Evolutionary conservation across 768 basidiomycete species (phyloP).

Genomic region (Lactifluus subvellereus): DNA sequence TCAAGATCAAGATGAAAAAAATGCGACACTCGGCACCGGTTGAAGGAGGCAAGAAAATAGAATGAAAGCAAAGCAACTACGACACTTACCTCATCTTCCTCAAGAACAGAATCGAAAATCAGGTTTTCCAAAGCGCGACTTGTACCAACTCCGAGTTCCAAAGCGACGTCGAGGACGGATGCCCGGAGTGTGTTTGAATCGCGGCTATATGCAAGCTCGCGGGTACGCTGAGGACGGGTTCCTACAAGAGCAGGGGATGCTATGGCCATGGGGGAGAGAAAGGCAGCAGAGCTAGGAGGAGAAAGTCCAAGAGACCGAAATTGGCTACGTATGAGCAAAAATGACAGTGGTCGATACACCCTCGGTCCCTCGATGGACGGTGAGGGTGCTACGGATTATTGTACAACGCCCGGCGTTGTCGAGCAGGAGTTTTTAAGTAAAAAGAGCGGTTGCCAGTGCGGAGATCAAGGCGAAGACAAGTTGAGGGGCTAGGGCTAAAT

Average conservation of each 20-base stretch:
- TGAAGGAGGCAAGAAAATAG: background rate
- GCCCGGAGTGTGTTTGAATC: constrained; percentile 59
- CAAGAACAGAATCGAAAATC: constrained; percentile 61
- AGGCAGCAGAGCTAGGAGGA: background rate
- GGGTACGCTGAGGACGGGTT: constrained; percentile 5
- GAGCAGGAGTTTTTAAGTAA: background rate
- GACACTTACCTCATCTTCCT: constrained; percentile 41
- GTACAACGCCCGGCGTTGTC: constrained; percentile 14
- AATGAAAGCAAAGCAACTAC: background rate
- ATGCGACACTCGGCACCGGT: background rate
- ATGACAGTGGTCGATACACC: background rate
- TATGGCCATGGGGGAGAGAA: background rate
- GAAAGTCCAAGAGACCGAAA: background rate
- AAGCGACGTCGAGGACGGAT: constrained; percentile 67
- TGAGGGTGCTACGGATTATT: background rate
- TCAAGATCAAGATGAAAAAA: background rate
- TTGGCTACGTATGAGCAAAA: background rate
- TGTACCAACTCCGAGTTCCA: constrained; percentile 57
- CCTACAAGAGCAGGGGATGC: constrained; percentile 1
- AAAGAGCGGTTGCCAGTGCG: background rate
- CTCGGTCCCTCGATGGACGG: background rate
- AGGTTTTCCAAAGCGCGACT: constrained; percentile 59
- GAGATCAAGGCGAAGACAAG: background rate
- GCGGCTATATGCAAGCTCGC: constrained; percentile 29
- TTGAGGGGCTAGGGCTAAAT: background rate